Conservation (phyloP, 1,139 yeast species). For the Candida labiduridarum region DNA sequence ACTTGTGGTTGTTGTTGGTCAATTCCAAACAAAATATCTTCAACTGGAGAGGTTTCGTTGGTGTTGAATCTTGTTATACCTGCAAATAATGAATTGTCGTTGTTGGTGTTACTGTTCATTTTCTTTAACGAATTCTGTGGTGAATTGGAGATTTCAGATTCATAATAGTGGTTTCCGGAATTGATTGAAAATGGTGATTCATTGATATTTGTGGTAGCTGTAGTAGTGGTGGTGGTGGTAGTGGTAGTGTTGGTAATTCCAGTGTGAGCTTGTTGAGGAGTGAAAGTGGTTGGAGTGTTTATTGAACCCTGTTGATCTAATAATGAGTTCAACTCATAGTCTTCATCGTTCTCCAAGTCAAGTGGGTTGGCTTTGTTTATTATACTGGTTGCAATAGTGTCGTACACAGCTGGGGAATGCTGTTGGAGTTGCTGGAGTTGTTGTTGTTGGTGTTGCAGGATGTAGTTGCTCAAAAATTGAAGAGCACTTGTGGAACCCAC, state of each 20-base stretch:
- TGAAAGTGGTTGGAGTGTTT: constrained; percentile 2
- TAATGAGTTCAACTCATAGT: constrained; percentile 1
- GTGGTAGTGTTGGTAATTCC: neutral
- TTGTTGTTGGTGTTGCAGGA: constrained; percentile 18
- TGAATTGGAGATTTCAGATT: constrained; percentile 13
- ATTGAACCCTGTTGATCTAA: constrained; percentile 1
- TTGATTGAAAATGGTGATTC: constrained; percentile 14
- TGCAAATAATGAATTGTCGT: neutral
- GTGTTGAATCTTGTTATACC: constrained; percentile 6
- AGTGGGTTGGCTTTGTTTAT: neutral
- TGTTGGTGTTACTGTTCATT: constrained; percentile 3
- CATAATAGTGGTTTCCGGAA: constrained; percentile 11
- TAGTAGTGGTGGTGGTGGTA: constrained; percentile 1
- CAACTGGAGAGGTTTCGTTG: constrained; percentile 6
- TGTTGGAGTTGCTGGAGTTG: constrained; percentile 14
- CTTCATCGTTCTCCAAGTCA: neutral
- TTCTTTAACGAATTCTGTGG: constrained; percentile 8
- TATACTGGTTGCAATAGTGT: constrained; percentile 1
- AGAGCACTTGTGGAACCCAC: constrained; percentile 57
- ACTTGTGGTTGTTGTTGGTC: neutral
- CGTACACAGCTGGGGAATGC: neutral
- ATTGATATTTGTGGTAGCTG: constrained; percentile 8
- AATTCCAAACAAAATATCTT: constrained; percentile 4
- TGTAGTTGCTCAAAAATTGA: constrained; percentile 54
- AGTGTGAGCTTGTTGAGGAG: constrained; percentile 5